A percentile compares a stretch with the other conserved stretches of the same genome.
These are phyloP conservation scores for Globisporangium sylvaticum DNA, from an alignment of 352 stramenopile species.

Conservation along the genomic window DNA sequence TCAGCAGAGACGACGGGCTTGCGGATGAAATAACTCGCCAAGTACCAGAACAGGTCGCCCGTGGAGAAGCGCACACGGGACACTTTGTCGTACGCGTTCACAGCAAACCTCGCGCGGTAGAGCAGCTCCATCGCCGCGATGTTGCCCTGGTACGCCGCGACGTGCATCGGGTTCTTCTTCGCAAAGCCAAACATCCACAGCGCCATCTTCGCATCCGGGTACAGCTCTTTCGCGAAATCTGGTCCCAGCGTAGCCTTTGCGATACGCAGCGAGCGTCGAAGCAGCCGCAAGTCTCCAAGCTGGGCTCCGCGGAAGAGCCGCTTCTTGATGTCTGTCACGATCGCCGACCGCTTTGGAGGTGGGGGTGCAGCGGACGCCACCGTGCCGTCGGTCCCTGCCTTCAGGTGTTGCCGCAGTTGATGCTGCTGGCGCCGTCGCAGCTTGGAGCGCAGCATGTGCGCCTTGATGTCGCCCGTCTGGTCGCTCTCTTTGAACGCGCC, in stretches of 20 bases:
- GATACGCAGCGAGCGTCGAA: conserved; percentile 54
- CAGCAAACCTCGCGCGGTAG: conserved; percentile 42
- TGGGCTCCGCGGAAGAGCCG: conserved; percentile 70
- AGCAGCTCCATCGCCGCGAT: conserved; percentile 71
- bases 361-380: background rate
- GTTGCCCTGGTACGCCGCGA: conserved; percentile 76
- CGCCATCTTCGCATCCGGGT: conserved; percentile 59
- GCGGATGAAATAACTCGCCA: conserved; percentile 66
- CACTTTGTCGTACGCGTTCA: conserved; percentile 83
- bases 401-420: conserved; percentile 23
- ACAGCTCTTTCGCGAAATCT: conserved; percentile 58
- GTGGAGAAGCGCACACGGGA: conserved; percentile 73
- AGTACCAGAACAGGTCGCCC: conserved; percentile 80
- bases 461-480: conserved; percentile 75
- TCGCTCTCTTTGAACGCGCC: conserved; percentile 79
- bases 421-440: conserved; percentile 41
- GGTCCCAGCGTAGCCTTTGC: conserved; percentile 46
- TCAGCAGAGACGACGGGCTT: conserved; percentile 63
- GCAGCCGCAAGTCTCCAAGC: conserved; percentile 53
- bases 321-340: conserved; percentile 60
- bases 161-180: conserved; percentile 84
- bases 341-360: conserved; percentile 24
- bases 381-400: conserved; percentile 12
- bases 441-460: conserved; percentile 60
- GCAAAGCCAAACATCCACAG: conserved; percentile 71